Conservation (phyloP, 129 eudicot species). For the Helichrysum umbraculigerum region DNA sequence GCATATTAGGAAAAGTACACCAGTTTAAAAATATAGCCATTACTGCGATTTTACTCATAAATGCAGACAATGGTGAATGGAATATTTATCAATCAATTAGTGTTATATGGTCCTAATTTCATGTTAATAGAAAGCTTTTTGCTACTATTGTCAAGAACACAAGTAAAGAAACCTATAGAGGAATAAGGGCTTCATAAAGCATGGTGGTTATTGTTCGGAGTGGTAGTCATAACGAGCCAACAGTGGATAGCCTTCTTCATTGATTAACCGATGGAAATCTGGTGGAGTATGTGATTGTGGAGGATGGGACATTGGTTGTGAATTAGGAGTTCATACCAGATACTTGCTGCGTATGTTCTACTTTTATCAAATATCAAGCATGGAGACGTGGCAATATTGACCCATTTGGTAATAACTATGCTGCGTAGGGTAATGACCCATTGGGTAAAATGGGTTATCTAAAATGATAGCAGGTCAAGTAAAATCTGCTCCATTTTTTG, state of each 20-base stretch:
- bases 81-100: too few relatives aligned
- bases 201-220: constrained; percentile 68
- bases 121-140: constrained; percentile 45
- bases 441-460: too few relatives aligned
- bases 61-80: too few relatives aligned
- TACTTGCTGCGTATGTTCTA: constrained; percentile 13
- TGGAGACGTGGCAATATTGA: background rate
- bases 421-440: too few relatives aligned
- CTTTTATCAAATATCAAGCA: constrained; percentile 5
- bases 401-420: background rate
- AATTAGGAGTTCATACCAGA: constrained; percentile 56
- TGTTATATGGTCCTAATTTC: constrained; percentile 53
- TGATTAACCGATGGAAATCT: constrained; percentile 69
- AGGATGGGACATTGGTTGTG: constrained; percentile 93
- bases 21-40: too few relatives aligned
- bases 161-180: constrained; percentile 29
- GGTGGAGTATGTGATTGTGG: constrained; percentile 91
- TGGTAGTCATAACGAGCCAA: constrained; percentile 68
- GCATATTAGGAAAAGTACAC: too few relatives aligned
- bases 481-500: too few relatives aligned
- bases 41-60: too few relatives aligned
- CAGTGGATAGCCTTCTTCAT: constrained; percentile 61
- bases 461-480: too few relatives aligned
- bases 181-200: constrained; percentile 29
- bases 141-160: constrained; percentile 51